phyloP scores from a whole-genome alignment of 2,329 filamentous ascomycete species.

The Neonectria magnoliae region DNA sequence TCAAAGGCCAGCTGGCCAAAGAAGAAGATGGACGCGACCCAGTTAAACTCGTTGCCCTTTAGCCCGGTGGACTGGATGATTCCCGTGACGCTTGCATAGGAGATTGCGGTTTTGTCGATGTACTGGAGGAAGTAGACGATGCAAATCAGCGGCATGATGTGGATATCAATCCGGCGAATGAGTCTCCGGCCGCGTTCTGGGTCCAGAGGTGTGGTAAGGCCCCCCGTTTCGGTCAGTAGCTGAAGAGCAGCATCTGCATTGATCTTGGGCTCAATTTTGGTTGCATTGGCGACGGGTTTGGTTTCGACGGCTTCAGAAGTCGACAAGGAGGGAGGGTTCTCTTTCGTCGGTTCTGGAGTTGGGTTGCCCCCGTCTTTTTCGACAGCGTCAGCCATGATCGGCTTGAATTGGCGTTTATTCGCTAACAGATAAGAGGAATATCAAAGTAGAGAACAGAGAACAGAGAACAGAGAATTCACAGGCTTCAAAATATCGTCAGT shows the following conservation, averaged over 20 bases:
- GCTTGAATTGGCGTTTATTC: too few species aligned
- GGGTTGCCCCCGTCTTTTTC: conserved; percentile 4
- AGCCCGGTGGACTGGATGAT: conserved; percentile 47
- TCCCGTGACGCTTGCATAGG: conserved; percentile 39
- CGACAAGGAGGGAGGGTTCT: not conserved
- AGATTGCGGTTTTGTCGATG: conserved; percentile 41
- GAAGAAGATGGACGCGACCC: conserved; percentile 46
- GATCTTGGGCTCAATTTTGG: not conserved
- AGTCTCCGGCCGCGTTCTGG: conserved; percentile 26
- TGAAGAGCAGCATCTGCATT: conserved; percentile 32
- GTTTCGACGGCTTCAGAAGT: not conserved
- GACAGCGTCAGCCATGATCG: conserved; percentile 3
- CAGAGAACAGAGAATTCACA: not conserved
- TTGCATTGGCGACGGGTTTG: not conserved
- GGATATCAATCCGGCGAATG: conserved; percentile 33
- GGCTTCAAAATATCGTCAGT: not conserved
- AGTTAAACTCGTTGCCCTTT: conserved; percentile 54
- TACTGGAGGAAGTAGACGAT: conserved; percentile 39
- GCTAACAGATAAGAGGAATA: too few species aligned
- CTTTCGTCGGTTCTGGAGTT: not conserved
- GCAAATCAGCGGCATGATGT: conserved; percentile 40
- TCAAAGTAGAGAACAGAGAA: not conserved
- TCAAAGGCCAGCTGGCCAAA: conserved; percentile 50
- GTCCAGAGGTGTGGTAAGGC: conserved; percentile 21
- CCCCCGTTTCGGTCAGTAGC: conserved; percentile 26